phyloP scores from a whole-genome alignment of 805 yeast genomes.

The Kregervanrija pseudodelftensis region DNA sequence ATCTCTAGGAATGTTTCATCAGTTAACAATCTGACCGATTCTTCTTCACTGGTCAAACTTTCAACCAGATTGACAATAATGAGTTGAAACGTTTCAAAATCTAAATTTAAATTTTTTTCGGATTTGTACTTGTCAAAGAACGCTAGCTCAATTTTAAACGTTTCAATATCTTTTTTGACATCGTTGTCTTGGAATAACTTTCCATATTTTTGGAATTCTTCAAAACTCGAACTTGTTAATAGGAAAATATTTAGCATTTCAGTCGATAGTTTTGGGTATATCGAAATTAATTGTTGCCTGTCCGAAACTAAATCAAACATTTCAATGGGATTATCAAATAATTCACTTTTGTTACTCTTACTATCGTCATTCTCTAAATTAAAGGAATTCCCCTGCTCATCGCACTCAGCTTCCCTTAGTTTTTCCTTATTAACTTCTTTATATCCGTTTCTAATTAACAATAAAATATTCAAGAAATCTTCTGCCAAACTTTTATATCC shows the following conservation, averaged over 20 bases:
- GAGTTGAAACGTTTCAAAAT: too few species aligned
- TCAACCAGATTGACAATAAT: too few species aligned
- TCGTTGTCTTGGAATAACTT: constrained; percentile 4
- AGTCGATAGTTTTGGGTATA: constrained; percentile 15
- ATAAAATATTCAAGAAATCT: constrained; percentile 15
- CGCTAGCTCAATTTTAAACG: background rate
- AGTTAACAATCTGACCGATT: too few species aligned
- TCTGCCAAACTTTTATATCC: constrained; percentile 12
- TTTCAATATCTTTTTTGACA: constrained; percentile 3
- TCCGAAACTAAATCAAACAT: constrained; percentile 17
- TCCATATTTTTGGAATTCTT: constrained; percentile 8
- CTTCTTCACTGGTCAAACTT: too few species aligned
- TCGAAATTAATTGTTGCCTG: constrained; percentile 14
- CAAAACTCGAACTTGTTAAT: constrained; percentile 2
- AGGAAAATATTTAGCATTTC: constrained; percentile 14
- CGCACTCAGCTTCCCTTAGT: background rate
- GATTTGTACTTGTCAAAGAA: background rate
- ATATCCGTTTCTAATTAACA: constrained; percentile 13
- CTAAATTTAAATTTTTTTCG: too few species aligned
- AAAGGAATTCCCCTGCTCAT: background rate
- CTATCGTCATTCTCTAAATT: constrained; percentile 8
- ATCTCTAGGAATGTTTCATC: background rate
- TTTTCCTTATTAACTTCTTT: constrained; percentile 7
- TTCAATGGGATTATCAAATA: constrained; percentile 18
- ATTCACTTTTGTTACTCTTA: constrained; percentile 3